These are phyloP conservation scores for Exophiala spinifera DNA, from an alignment of 2,329 filamentous ascomycete genomes.

Conservation along the genomic window DNA sequence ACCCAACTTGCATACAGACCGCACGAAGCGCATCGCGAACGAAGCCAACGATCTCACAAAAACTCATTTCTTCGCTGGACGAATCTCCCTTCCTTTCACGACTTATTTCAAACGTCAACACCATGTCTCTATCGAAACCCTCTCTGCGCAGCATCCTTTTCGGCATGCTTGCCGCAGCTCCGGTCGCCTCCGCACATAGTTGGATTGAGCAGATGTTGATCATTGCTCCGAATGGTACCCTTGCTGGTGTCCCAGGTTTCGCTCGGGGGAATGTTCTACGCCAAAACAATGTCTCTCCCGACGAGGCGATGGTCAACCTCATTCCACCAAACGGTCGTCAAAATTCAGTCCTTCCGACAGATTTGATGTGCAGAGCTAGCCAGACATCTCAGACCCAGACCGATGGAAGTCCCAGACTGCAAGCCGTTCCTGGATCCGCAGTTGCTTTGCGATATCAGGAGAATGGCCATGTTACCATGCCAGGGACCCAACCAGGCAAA, in stretches of 20 bases:
- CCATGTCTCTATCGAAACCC: constrained; percentile 15
- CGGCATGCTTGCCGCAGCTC: constrained; percentile 16
- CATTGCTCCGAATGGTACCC: constrained; percentile 70
- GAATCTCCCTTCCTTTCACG: not conserved
- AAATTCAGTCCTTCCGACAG: constrained; percentile 48
- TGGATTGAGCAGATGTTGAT: constrained; percentile 78
- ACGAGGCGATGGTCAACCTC: constrained; percentile 60
- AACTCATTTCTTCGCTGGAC: constrained; percentile 7
- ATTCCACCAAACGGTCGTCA: constrained; percentile 56
- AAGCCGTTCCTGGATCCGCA: constrained; percentile 57
- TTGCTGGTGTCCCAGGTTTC: constrained; percentile 68
- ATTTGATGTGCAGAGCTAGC: constrained; percentile 61
- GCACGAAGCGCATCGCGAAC: not conserved
- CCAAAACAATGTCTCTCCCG: constrained; percentile 52
- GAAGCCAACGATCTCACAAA: not conserved
- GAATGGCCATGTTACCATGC: constrained; percentile 70
- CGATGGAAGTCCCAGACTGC: constrained; percentile 60
- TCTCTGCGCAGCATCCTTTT: constrained; percentile 31
- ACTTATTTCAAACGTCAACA: not conserved
- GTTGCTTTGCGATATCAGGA: constrained; percentile 68
- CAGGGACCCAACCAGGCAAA: constrained; percentile 56
- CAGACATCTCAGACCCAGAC: constrained; percentile 62
- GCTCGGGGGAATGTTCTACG: constrained; percentile 67
- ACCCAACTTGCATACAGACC: constrained; percentile 12
- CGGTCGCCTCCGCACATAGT: constrained; percentile 57